Percentiles rank a stretch among this genome's conserved stretches.
phyloP scores from a whole-genome alignment of 306 rosid genomes.

The Dryas drummondii region DNA sequence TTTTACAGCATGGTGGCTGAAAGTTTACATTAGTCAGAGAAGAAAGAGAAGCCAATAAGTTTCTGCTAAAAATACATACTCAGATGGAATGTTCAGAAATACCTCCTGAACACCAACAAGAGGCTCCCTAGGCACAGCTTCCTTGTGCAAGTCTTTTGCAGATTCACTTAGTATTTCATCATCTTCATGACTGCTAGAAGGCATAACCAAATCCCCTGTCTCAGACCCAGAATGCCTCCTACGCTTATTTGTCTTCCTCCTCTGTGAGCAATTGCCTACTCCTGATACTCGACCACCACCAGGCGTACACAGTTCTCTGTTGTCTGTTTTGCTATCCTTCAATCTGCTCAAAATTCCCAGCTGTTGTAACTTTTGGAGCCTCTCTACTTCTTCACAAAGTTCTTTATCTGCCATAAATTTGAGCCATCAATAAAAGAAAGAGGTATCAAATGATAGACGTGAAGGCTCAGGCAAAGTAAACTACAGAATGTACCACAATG shows the following conservation, averaged over 20 bases:
- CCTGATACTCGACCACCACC: conserved; percentile 28
- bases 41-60: conserved; percentile 26
- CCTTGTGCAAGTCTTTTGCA: conserved; percentile 33
- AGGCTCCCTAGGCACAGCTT: conserved; percentile 34
- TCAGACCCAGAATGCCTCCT: conserved; percentile 37
- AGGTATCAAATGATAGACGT: conserved; percentile 10
- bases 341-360: conserved; percentile 38
- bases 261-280: conserved; percentile 33
- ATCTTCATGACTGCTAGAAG: conserved; percentile 35
- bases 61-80: conserved; percentile 12
- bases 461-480: neutral
- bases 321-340: conserved; percentile 23
- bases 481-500: neutral
- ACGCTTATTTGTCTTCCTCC: conserved; percentile 49
- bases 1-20: conserved; percentile 46
- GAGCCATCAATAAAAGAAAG: conserved; percentile 26
- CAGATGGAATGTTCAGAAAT: conserved; percentile 13
- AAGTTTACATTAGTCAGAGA: conserved; percentile 29
- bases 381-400: conserved; percentile 67
- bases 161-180: conserved; percentile 35
- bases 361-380: conserved; percentile 42
- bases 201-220: conserved; percentile 26
- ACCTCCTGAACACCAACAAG: conserved; percentile 27
- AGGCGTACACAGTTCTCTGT: conserved; percentile 16
- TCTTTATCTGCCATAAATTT: conserved; percentile 53